phyloP scores from a whole-genome alignment of 257 asterid genomes.

The Petunia axillaris region DNA sequence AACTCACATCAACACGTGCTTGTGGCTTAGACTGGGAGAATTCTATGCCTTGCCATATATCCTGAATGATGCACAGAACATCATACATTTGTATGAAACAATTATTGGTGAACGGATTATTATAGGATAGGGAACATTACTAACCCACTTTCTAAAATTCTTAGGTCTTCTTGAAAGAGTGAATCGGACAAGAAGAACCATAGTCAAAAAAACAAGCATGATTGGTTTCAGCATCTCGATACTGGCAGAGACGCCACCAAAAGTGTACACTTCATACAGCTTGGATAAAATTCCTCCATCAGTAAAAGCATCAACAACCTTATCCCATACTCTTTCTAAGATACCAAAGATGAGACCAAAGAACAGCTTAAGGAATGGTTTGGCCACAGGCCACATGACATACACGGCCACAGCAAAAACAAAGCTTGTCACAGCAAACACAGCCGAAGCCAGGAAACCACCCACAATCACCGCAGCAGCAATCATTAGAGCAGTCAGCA shows the following conservation, averaged over 20 bases:
- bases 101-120: background rate
- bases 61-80: slow-evolving; percentile 61
- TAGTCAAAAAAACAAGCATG: slow-evolving; percentile 64
- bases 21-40: slow-evolving; percentile 96
- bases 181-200: slow-evolving; percentile 92
- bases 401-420: slow-evolving; percentile 59
- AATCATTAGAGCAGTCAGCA: slow-evolving; percentile 76
- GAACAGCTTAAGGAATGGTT: slow-evolving; percentile 74
- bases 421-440: slow-evolving; percentile 79
- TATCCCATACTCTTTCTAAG: slow-evolving; percentile 70
- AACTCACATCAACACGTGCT: slow-evolving; percentile 98
- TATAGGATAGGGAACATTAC: slow-evolving; percentile 35
- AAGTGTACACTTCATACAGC: slow-evolving; percentile 66
- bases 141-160: slow-evolving; percentile 94
- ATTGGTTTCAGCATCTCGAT: slow-evolving; percentile 77
- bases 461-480: slow-evolving; percentile 82
- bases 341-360: slow-evolving; percentile 62
- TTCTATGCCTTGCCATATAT: slow-evolving; percentile 99
- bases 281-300: slow-evolving; percentile 74
- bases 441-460: slow-evolving; percentile 90
- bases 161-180: slow-evolving; percentile 95
- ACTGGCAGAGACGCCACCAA: slow-evolving; percentile 82
- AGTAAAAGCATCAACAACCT: slow-evolving; percentile 58
- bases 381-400: slow-evolving; percentile 80
- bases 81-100: slow-evolving; percentile 23